Evolutionary conservation across 129 eudicot genomes (phyloP).

Genomic region (Helichrysum umbraculigerum): DNA sequence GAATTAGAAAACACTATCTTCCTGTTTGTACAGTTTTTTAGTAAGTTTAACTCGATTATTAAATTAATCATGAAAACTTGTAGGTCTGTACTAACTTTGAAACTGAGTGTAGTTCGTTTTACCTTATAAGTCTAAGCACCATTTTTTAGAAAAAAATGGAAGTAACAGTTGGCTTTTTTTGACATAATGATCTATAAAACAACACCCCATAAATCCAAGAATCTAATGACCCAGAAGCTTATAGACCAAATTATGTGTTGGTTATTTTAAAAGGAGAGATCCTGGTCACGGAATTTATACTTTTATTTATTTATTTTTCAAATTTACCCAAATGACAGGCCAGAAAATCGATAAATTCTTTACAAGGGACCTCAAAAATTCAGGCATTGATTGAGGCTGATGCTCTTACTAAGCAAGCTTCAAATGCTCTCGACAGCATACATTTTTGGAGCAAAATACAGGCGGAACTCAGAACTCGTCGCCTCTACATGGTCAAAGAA

Average conservation of each 20-base stretch:
- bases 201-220: constrained; percentile 4
- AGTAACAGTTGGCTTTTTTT: neutral
- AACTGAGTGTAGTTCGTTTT: constrained; percentile 1
- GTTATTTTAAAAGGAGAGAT: neutral
- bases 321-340: constrained; percentile 32
- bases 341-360: constrained; percentile 33
- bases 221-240: neutral
- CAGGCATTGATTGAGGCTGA: constrained; percentile 34
- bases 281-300: neutral
- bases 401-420: constrained; percentile 42
- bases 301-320: neutral
- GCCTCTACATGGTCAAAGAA: constrained; percentile 49
- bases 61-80: neutral
- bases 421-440: constrained; percentile 39
- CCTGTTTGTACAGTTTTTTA: constrained; percentile 4
- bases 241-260: neutral
- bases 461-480: constrained; percentile 45
- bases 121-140: constrained; percentile 1
- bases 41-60: neutral
- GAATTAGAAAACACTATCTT: neutral
- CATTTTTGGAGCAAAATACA: constrained; percentile 63
- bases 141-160: neutral
- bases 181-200: neutral
- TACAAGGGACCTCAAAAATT: constrained; percentile 40
- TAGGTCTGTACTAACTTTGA: neutral